Conservation (phyloP, 495 filamentous ascomycete species). For the Hamigera avellanea region DNA sequence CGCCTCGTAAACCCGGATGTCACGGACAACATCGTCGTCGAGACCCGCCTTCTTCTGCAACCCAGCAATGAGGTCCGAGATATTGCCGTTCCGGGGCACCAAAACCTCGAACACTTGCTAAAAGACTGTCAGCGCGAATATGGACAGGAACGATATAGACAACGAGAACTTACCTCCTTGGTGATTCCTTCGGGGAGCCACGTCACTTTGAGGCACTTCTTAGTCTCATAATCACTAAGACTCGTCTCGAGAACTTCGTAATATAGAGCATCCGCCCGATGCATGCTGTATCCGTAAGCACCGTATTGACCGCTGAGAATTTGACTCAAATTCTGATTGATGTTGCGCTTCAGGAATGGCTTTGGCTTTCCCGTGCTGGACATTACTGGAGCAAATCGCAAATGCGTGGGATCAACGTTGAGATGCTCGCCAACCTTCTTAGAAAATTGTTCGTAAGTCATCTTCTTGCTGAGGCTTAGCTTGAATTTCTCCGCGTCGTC, state of each 20-base stretch:
- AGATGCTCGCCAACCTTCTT: constrained; percentile 77
- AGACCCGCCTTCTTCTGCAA: constrained; percentile 72
- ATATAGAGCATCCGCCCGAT: constrained; percentile 64
- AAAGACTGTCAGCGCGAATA: neutral
- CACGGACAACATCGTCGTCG: constrained; percentile 54
- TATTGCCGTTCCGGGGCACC: constrained; percentile 67
- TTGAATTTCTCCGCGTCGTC: constrained; percentile 48
- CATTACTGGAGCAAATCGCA: constrained; percentile 82
- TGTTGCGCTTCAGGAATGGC: constrained; percentile 57
- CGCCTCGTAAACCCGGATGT: constrained; percentile 68
- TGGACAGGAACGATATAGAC: neutral
- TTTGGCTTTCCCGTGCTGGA: constrained; percentile 62
- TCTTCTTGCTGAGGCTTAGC: constrained; percentile 69
- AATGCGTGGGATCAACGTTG: constrained; percentile 67
- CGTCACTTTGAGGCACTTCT: constrained; percentile 69
- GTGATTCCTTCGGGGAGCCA: constrained; percentile 82
- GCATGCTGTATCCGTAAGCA: constrained; percentile 51
- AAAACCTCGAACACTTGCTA: constrained; percentile 64
- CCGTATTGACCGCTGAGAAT: constrained; percentile 61
- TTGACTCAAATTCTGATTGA: constrained; percentile 49
- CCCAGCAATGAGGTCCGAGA: constrained; percentile 61
- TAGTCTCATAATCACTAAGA: constrained; percentile 81
- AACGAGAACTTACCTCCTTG: constrained; percentile 57
- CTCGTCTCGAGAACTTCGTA: constrained; percentile 93
- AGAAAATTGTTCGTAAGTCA: constrained; percentile 80